A percentile compares a stretch with the other conserved stretches of the same genome.
These are phyloP conservation scores for Aciculosporium take DNA, from an alignment of 2,329 filamentous ascomycete species.

Conservation along the genomic window DNA sequence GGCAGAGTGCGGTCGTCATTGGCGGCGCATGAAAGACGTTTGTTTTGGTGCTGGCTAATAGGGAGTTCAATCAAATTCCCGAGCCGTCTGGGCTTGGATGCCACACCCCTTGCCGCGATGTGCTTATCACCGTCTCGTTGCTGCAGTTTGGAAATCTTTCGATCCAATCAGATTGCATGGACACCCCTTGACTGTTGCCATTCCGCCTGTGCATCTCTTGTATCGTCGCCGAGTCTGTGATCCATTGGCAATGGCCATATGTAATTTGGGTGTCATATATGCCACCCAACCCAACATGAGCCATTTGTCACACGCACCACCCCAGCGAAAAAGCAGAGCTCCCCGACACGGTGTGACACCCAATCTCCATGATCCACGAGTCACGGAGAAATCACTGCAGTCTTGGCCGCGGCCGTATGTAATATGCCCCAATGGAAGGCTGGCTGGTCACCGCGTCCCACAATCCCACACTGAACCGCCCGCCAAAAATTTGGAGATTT, in stretches of 20 bases:
- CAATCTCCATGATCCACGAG: too few species aligned
- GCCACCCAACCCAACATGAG: too few species aligned
- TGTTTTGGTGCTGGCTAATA: background rate
- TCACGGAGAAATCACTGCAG: too few species aligned
- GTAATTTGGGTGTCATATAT: too few species aligned
- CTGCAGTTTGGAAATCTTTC: background rate
- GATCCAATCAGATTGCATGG: conserved; percentile 3
- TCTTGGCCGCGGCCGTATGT: too few species aligned
- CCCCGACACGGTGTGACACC: background rate
- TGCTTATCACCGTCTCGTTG: background rate
- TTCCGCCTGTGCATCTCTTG: too few species aligned
- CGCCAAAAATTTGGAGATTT: background rate
- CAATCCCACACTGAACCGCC: background rate
- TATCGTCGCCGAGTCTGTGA: too few species aligned
- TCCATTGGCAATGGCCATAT: too few species aligned
- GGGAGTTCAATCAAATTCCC: conserved; percentile 2
- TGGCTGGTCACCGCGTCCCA: background rate
- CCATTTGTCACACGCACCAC: too few species aligned
- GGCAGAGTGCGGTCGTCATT: background rate
- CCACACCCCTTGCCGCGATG: conserved; percentile 3
- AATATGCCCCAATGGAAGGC: background rate
- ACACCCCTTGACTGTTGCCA: conserved; percentile 1
- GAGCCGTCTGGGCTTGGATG: background rate
- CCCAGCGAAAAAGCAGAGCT: background rate
- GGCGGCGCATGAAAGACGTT: too few species aligned